Evolutionary conservation across 805 yeast genomes (phyloP).

Genomic region (Sugiyamaella smithiae): DNA sequence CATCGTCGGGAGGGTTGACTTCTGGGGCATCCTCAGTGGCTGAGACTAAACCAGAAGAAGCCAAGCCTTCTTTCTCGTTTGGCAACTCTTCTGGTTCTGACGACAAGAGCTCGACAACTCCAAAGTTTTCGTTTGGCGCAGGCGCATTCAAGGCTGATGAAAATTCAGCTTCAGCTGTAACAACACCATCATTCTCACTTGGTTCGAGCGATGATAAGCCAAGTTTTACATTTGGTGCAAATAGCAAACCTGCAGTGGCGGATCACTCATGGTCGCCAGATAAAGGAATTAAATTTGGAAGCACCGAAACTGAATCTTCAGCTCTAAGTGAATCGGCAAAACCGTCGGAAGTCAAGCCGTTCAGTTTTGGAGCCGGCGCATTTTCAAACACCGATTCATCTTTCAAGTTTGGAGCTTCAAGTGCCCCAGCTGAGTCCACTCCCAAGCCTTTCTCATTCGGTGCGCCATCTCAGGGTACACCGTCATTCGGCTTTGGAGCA

Average conservation of each 20-base stretch:
- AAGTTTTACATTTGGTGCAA: constrained; percentile 28
- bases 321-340: background rate
- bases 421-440: constrained; percentile 5
- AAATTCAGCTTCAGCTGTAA: constrained; percentile 9
- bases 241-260: background rate
- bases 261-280: constrained; percentile 34
- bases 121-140: background rate
- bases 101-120: background rate
- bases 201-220: constrained; percentile 14
- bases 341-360: constrained; percentile 23
- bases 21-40: background rate
- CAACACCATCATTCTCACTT: constrained; percentile 24
- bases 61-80: constrained; percentile 14
- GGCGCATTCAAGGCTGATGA: background rate
- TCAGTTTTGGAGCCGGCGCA: constrained; percentile 28
- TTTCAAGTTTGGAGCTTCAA: background rate
- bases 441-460: constrained; percentile 7
- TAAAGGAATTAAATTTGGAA: constrained; percentile 33
- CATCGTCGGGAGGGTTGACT: background rate
- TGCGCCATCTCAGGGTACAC: background rate
- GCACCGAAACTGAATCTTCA: background rate
- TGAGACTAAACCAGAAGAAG: constrained; percentile 6
- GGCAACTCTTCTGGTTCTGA: background rate
- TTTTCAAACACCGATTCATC: constrained; percentile 10
- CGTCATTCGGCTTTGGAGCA: constrained; percentile 5